Evolutionary conservation across 1,284 basidiomycete genomes (phyloP).

Genomic region (Boletus smithii): DNA sequence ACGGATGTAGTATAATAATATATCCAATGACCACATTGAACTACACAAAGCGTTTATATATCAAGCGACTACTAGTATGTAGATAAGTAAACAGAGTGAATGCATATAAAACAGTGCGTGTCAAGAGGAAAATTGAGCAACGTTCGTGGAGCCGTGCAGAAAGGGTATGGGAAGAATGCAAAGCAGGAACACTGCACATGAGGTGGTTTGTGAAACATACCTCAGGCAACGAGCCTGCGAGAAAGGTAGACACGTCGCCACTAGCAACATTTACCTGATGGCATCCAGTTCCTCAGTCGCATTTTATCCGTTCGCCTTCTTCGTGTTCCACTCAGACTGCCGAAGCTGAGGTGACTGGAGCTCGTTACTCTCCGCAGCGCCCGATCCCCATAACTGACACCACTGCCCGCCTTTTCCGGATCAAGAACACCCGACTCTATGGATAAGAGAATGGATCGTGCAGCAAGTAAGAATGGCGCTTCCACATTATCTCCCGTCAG

Average conservation of each 20-base stretch:
- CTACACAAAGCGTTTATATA: slow-evolving; percentile 20
- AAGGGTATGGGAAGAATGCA: slow-evolving; percentile 23
- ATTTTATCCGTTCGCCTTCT: slow-evolving; percentile 56
- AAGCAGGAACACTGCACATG: slow-evolving; percentile 5
- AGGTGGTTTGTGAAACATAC: slow-evolving; percentile 17
- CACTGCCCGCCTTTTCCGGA: slow-evolving; percentile 90
- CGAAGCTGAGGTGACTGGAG: slow-evolving; percentile 78
- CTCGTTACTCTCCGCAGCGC: slow-evolving; percentile 83
- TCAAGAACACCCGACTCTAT: slow-evolving; percentile 91
- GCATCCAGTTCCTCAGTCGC: slow-evolving; percentile 57
- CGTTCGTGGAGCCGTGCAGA: slow-evolving; percentile 9
- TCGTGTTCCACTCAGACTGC: slow-evolving; percentile 64
- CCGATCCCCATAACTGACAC: slow-evolving; percentile 95
- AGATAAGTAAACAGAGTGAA: slow-evolving; percentile 18
- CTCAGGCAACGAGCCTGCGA: background rate
- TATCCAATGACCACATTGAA: slow-evolving; percentile 2
- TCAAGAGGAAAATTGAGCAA: slow-evolving; percentile 5
- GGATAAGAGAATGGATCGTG: slow-evolving; percentile 86
- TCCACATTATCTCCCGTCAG: slow-evolving; percentile 92
- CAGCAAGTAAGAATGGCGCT: slow-evolving; percentile 88
- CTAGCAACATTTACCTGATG: slow-evolving; percentile 54
- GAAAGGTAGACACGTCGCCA: slow-evolving; percentile 4
- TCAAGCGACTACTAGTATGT: slow-evolving; percentile 17
- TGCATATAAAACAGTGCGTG: slow-evolving; percentile 13
- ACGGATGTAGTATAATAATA: background rate